Percentiles rank a stretch among this genome's conserved stretches.
Conservation (phyloP, 768 basidiomycete species). For the Termitomyces sp. region DNA sequence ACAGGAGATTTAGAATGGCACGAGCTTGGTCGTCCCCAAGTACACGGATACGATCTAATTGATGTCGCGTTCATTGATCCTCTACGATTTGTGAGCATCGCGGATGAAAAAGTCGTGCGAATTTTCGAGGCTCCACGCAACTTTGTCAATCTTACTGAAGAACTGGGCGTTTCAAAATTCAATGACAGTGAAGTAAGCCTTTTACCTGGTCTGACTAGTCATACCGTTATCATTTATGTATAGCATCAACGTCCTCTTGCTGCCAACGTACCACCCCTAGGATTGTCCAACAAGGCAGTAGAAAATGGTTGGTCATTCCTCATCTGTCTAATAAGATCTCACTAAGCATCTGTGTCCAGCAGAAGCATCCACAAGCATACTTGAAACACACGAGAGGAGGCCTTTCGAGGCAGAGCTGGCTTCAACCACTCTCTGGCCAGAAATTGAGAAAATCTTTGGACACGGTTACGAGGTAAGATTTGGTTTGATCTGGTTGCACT, state of each 20-base stretch:
- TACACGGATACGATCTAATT: constrained; percentile 93
- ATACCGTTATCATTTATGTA: not conserved
- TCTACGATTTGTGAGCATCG: constrained; percentile 81
- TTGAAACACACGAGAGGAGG: constrained; percentile 17
- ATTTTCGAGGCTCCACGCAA: constrained; percentile 87
- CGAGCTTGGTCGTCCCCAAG: constrained; percentile 88
- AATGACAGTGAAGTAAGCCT: constrained; percentile 43
- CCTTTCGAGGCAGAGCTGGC: constrained; percentile 92
- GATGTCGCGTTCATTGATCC: constrained; percentile 71
- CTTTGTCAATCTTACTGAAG: constrained; percentile 64
- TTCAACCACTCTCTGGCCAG: constrained; percentile 89
- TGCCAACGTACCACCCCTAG: constrained; percentile 90
- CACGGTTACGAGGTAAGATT: constrained; percentile 87
- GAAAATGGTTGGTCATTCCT: constrained; percentile 45
- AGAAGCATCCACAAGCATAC: not conserved
- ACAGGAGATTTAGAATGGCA: constrained; percentile 47
- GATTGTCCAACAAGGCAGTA: constrained; percentile 91
- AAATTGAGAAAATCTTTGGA: constrained; percentile 94
- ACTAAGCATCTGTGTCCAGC: constrained; percentile 1
- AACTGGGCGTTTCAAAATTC: constrained; percentile 42
- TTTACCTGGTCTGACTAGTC: not conserved
- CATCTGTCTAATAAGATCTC: not conserved
- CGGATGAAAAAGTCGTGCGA: constrained; percentile 93
- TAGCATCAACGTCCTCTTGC: constrained; percentile 63
- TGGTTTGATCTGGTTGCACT: not conserved